Base-by-base conservation (phyloP, 2,329 filamentous ascomycete genomes). In the Metarhizium humberi region DNA sequence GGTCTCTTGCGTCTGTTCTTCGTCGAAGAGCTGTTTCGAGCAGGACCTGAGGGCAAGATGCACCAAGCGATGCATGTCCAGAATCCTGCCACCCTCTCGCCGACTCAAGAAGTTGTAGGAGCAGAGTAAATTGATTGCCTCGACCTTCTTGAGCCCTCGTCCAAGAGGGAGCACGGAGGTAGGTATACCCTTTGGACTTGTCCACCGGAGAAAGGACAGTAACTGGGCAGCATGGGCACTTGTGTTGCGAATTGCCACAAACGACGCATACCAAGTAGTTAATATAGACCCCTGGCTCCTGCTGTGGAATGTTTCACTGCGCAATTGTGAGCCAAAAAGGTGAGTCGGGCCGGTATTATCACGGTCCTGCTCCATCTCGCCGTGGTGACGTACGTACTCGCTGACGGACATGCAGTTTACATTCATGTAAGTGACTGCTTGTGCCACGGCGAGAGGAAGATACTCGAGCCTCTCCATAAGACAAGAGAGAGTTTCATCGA, bases 391-490 rank as follows among this genome's bases (percentile, higher is more conserved):
- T 14, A 74, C 50, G 55, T 77, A 77, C 47, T 66, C 56, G 1
- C 20, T 6, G 6, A 70, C 54, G 1, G 64, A 32, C 20, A 62
- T 58, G 4, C 62, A 56, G 40, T 60, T 69, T 18, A 56, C 56
- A 49, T 70, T 73, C 20, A 78, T 62, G 53, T 74, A 77, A 8
- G 73, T 71, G 3, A 69, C 66, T 16, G 73, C 69, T 62, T 75
- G 68, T 4, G 59, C 62, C 16, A 75, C 74, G 5, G 67, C 68
- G 3, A 72, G 63, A 1, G 72, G 73, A n/a, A 76, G 64, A 50
- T 61, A 66, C 0, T 62, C 61, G 10, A 76, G 65, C 47, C 66
- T 51, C 8, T 49, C 20, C 1, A 60, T 25, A 38, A 62, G 57
- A n/a, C 55, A 29, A 11, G 18, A 25, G n/a, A 29, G 10, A 18